A percentile compares a stretch with the other conserved stretches of the same genome.
These are phyloP conservation scores for Juncus effusus DNA, from an alignment of 176 grass and related monocot species.

Conservation along the genomic window DNA sequence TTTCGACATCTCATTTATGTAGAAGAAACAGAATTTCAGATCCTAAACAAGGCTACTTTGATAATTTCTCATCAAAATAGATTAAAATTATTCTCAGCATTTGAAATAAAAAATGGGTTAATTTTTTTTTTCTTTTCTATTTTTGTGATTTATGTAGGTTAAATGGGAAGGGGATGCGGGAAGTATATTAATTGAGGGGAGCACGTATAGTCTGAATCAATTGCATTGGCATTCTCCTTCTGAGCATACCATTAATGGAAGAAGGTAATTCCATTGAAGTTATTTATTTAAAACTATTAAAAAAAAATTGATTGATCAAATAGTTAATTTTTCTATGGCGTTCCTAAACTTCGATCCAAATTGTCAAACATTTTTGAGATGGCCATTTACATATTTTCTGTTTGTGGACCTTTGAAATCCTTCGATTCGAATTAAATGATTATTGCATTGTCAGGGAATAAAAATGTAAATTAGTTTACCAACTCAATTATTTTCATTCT, in stretches of 20 bases:
- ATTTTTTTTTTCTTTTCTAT: neutral
- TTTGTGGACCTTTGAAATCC: too few species aligned
- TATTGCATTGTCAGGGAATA: too few species aligned
- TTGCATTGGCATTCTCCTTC: constrained; percentile 72
- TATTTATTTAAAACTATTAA: neutral
- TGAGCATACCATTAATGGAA: constrained; percentile 65
- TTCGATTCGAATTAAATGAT: too few species aligned
- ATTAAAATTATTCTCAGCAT: neutral
- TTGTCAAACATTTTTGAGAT: too few species aligned
- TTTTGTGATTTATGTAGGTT: constrained; percentile 26
- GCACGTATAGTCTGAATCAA: constrained; percentile 46
- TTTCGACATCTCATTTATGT: too few species aligned
- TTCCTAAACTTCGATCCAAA: neutral
- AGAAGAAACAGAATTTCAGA: too few species aligned
- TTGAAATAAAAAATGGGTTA: neutral
- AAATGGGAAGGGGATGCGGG: constrained; percentile 45
- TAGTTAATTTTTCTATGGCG: neutral
- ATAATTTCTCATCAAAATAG: too few species aligned
- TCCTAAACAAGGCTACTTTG: too few species aligned
- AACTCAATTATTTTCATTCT: neutral
- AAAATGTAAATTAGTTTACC: too few species aligned
- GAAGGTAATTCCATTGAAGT: constrained; percentile 27
- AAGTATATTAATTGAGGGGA: constrained; percentile 37
- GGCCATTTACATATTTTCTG: too few species aligned
- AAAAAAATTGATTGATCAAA: neutral